Evolutionary conservation across 2,329 filamentous ascomycete species (phyloP).

Genomic region (Aspergillus aculeatinus): DNA sequence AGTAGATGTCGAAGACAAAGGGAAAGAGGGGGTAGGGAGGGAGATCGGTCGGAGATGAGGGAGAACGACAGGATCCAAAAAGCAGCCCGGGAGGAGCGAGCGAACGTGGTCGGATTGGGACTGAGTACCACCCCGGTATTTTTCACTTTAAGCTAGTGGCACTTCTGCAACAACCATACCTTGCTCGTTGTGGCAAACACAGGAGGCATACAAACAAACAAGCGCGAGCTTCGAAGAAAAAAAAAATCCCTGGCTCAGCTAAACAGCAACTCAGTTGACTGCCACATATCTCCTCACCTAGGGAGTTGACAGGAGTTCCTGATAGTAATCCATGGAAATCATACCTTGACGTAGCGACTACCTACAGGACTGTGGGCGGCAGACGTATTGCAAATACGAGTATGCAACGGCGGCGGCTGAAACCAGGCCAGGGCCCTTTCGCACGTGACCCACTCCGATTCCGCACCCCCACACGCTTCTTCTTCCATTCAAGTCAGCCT

Average conservation of each 20-base stretch:
- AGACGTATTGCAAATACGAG: constrained; percentile 21
- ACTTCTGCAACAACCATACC: background rate
- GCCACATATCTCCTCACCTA: no score
- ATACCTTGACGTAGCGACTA: no score
- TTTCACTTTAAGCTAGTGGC: constrained; percentile 9
- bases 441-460: constrained; percentile 22
- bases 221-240: background rate
- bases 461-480: constrained; percentile 16
- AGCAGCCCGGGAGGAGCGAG: constrained; percentile 34
- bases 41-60: constrained; percentile 4
- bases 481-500: no score
- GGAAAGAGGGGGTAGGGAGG: background rate
- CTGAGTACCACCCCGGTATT: constrained; percentile 11
- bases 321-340: no score
- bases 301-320: background rate
- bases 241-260: no score
- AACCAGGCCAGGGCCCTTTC: constrained; percentile 1
- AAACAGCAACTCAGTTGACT: no score
- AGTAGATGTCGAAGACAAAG: constrained; percentile 3
- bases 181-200: background rate
- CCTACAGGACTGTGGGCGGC: background rate
- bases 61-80: constrained; percentile 21
- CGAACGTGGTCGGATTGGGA: constrained; percentile 39
- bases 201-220: background rate
- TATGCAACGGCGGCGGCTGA: constrained; percentile 2